Percentiles rank a stretch among this genome's conserved stretches.
These are phyloP conservation scores for Cutaneotrichosporon cyanovorans DNA, from an alignment of 1,284 basidiomycete species.

Conservation along the genomic window DNA sequence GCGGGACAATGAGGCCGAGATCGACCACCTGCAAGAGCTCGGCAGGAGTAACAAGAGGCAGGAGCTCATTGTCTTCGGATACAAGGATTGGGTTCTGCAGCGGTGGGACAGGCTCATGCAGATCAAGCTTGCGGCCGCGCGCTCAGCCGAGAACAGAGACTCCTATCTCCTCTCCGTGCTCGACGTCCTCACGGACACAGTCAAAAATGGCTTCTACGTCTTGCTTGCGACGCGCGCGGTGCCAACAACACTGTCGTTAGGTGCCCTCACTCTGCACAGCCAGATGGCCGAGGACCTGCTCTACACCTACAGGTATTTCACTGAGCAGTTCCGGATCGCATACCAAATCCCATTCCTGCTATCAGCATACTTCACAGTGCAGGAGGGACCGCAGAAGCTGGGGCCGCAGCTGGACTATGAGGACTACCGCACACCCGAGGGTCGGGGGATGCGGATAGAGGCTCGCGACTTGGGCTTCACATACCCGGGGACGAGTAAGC, in stretches of 20 bases:
- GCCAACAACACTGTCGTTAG: conserved; percentile 60
- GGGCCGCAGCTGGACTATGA: conserved; percentile 32
- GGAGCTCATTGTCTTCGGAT: conserved; percentile 68
- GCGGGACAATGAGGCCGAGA: too few relatives aligned
- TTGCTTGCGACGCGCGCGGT: conserved; percentile 60
- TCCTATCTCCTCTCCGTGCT: neutral
- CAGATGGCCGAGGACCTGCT: conserved; percentile 51
- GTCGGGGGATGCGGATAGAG: conserved; percentile 58
- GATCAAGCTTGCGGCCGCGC: neutral
- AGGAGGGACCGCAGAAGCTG: conserved; percentile 52
- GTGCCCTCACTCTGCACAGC: conserved; percentile 66
- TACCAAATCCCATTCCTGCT: conserved; percentile 73
- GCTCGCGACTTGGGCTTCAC: conserved; percentile 64
- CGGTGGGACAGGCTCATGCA: conserved; percentile 53
- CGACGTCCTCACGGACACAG: neutral
- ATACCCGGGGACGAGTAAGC: conserved; percentile 61
- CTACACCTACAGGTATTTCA: neutral
- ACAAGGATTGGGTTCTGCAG: conserved; percentile 69
- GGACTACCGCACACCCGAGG: conserved; percentile 12
- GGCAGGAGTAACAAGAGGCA: conserved; percentile 62
- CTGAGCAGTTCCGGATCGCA: conserved; percentile 49
- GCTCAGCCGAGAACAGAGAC: neutral
- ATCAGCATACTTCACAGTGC: conserved; percentile 68
- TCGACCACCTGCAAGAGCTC: conserved; percentile 50
- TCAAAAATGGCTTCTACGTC: conserved; percentile 30